Evolutionary conservation across 192 early-diverging fungal species (phyloP), one percentile per base, ranked within the genome.

Genomic region (Allomyces macrogynus): DNA sequence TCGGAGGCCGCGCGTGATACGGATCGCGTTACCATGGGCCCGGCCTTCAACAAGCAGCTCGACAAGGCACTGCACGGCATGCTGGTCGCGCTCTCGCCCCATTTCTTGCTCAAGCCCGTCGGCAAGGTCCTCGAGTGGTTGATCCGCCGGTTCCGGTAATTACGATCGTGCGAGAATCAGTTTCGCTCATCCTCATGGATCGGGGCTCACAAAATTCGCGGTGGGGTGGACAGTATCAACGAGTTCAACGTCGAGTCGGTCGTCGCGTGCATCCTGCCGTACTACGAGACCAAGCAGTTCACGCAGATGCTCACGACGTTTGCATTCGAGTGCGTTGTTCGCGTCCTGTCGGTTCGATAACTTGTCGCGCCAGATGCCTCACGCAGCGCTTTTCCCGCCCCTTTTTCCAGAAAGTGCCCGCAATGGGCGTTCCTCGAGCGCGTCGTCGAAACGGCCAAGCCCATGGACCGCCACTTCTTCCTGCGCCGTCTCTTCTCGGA

Each of bases 71-170:
- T 98, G 64, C 66, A 72, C 14, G 64, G 73, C 49, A 93, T 98
- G 61, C 67, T 98, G 54, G 76, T 75, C 20, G 76, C 80, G 14
- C 66, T 96, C 22, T 90, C 89, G 8, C 91, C 89, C 10, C 84
- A 90, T 69, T 90, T 93, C 67, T 71, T 93, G 61, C 74, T 87
- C n/a, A 82, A 85, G 65, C 82, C 87, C n/a, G 76, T 90, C 0
- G 85, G 88, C 66, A 93, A 94, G 70, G 86, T 84, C 0, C 70
- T 96, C 20, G 95, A 98, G 72, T 98, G 92, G 89, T 79, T 98
- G 42, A 75, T 96, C 18, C 82, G 92, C 27, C 80, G 90, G 62
- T 84, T 80, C 75, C 74, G 84, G 32, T 40, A 40, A 40, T 40
- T 7, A 40, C 7, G 2, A 3, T 61, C 24, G 61, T 7, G 24